Percentiles rank a stretch among this genome's conserved stretches.
These are phyloP conservation scores for Escallonia rubra DNA, from an alignment of 129 eudicot species.

Conservation along the genomic window DNA sequence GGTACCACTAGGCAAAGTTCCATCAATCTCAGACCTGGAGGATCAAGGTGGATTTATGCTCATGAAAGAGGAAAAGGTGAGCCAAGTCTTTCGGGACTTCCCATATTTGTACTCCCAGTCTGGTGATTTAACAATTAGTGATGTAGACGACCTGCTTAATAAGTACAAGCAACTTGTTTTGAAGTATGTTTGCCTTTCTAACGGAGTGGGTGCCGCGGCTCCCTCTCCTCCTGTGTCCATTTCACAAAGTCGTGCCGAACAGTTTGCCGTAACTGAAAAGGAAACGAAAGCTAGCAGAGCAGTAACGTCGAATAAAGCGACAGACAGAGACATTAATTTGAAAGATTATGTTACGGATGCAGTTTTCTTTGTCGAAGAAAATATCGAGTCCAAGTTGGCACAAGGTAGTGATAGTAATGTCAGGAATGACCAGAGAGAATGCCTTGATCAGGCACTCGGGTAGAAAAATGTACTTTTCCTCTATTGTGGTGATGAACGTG, in stretches of 20 bases:
- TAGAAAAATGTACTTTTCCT: too few relatives aligned
- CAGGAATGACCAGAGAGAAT: too few relatives aligned
- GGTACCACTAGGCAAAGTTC: slow-evolving; percentile 24
- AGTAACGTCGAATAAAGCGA: slow-evolving; percentile 1
- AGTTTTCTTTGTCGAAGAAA: neutral
- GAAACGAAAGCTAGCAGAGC: slow-evolving; percentile 16
- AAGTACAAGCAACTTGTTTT: slow-evolving; percentile 74
- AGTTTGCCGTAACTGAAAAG: slow-evolving; percentile 14
- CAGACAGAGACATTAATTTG: neutral
- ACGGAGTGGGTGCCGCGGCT: slow-evolving; percentile 53
- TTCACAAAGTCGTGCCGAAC: slow-evolving; percentile 12
- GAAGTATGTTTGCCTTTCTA: slow-evolving; percentile 76
- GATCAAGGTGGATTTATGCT: slow-evolving; percentile 65
- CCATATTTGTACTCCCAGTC: slow-evolving; percentile 65
- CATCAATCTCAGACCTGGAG: slow-evolving; percentile 77
- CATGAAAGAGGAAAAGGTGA: slow-evolving; percentile 48
- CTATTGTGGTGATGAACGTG: too few relatives aligned
- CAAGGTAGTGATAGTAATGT: too few relatives aligned
- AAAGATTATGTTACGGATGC: slow-evolving; percentile 14
- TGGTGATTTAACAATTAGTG: slow-evolving; percentile 75
- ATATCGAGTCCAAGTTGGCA: too few relatives aligned
- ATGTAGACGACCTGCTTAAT: slow-evolving; percentile 63
- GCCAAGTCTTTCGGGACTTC: slow-evolving; percentile 46
- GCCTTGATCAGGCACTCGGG: too few relatives aligned
- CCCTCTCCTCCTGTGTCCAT: slow-evolving; percentile 17